Evolutionary conservation across 495 filamentous ascomycete species (phyloP), one percentile per base, ranked within the genome.

Genomic region (Xylaria acuta): DNA sequence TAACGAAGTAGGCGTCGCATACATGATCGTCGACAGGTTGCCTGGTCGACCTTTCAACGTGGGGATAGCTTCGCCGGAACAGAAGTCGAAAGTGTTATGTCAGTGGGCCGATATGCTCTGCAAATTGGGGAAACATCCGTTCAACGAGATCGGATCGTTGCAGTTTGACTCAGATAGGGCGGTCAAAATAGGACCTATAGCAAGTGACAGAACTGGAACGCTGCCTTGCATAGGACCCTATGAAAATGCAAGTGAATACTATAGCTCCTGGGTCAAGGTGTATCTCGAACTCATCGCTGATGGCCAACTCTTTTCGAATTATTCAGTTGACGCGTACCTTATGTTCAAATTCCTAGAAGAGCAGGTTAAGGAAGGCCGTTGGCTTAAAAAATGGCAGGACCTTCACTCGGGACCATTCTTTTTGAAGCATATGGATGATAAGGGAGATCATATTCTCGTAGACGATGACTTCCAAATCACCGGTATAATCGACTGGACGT

Each of bases 401-500:
- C 30, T 59, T 9, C 30, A 59, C n/a, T 32, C 54, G 2, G 54
- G 54, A 8, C 54, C 54, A 20, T 59, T 59, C 54, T 59, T 59
- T 36, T 1, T 59, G 16, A 36, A 36, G 30, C 54, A 59, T n/a
- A 59, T 36, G 30, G 54, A 59, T 3, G 54, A 59, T 9, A 36
- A 59, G 16, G 54, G 54, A 18, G 54, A 36, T 36, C 54, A 59
- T n/a, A 59, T 34, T 36, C 54, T 59, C 12, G 16, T 59, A 3
- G 30, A 59, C 30, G 54, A 59, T 36, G 18, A 59, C 54, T 59
- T 59, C 9, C 30, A 36, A 20, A 59, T 59, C 30, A 59, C 54
- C 6, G 30, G 54, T n/a, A 59, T 59, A 20, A 59, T 59, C 14
- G 54, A 59, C 30, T 59, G 54, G 54, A 59, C 30, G 6, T 59